These are phyloP conservation scores for Chlorophyllum brunneum DNA, from an alignment of 768 basidiomycete genomes.

Conservation along the genomic window DNA sequence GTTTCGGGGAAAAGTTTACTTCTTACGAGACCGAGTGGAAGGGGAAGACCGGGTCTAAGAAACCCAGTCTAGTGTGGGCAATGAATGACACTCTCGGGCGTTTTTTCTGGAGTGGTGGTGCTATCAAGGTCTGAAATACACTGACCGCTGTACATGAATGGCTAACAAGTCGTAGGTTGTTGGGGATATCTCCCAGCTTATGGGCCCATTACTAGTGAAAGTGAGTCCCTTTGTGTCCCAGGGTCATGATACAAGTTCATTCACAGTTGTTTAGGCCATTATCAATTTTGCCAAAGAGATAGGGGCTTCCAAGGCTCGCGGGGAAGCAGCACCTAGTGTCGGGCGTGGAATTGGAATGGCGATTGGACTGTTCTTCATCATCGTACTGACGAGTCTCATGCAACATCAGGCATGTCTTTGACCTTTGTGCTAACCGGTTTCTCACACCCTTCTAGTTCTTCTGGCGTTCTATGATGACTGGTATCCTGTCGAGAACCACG, in stretches of 20 bases:
- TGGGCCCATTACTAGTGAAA: constrained; percentile 61
- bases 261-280: constrained; percentile 36
- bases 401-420: constrained; percentile 51
- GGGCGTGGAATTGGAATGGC: constrained; percentile 60
- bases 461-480: constrained; percentile 64
- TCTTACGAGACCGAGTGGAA: constrained; percentile 42
- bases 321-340: constrained; percentile 32
- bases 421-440: neutral
- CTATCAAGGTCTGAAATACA: constrained; percentile 42
- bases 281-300: constrained; percentile 57
- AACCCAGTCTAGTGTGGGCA: constrained; percentile 54
- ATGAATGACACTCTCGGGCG: constrained; percentile 56
- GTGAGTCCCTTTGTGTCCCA: constrained; percentile 21
- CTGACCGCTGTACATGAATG: neutral
- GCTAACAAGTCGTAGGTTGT: constrained; percentile 37
- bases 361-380: constrained; percentile 47
- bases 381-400: constrained; percentile 48
- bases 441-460: constrained; percentile 46
- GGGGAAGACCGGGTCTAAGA: constrained; percentile 36
- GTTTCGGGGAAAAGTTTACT: constrained; percentile 23
- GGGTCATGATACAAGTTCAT: neutral
- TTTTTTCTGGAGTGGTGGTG: constrained; percentile 61
- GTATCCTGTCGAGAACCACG: constrained; percentile 60
- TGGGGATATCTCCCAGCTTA: constrained; percentile 57
- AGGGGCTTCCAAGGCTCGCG: constrained; percentile 32